Evolutionary conservation across 148 eudicot genomes (phyloP), one percentile per base, ranked within the genome.

Genomic region (Amaranthus cruentus): DNA sequence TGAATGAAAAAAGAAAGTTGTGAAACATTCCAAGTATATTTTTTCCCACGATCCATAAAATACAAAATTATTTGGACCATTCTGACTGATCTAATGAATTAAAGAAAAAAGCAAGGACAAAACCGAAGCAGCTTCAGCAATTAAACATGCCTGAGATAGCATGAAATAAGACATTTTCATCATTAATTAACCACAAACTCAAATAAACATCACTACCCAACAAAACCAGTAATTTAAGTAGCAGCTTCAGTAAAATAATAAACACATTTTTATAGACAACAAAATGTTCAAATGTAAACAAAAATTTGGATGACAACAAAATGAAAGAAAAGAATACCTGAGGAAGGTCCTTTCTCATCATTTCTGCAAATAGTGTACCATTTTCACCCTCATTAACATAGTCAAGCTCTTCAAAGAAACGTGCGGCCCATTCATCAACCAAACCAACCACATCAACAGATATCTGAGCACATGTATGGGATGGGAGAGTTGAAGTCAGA

Each of bases 351-450:
- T 90, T 88, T 69, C 75, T 86, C 99, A 95, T 95, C 99, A 95
- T 91, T 79, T 91, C 99, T 69, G 99, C 99, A 81, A 95, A 95
- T 38, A 69, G 47, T 44, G 88, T 87, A 79, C 99, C 99, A 83
- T 95, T 95, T 85, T 95, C 96, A 76, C 99, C 99, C 87, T 95
- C 99, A 72, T 88, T 95, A 71, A 95, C 70, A 81, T 95, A 95
- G 84, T 95, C 99, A 50, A 95, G 99, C 83, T 95, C 99, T 79
- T 95, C 99, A 83, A 95, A 95, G 83, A 95, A 95, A 50, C 99
- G 97, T 47, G 99, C 91, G 55, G 99, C 97, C 99, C 99, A 95
- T 79, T 95, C 99, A 74, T 95, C 99, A 62, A 95, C 99, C 86
- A 95, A 82, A 44, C 99, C 99, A 76, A 95, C 99, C 70, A 95